Base-by-base conservation (phyloP, 2,329 filamentous ascomycete species). In the Periconia digitata region DNA sequence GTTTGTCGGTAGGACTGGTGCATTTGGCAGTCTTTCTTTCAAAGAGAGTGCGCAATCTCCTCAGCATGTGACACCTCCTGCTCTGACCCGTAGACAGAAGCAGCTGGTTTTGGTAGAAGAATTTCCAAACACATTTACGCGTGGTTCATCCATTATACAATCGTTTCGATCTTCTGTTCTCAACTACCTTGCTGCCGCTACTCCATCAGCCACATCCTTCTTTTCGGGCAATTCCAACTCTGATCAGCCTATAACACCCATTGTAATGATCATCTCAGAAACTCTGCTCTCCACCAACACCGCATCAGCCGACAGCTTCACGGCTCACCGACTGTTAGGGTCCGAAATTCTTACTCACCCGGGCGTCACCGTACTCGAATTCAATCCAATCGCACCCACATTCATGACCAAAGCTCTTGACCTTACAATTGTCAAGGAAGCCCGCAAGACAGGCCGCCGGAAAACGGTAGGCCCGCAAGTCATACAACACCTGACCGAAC, bases 221-320 rank as follows among this genome's bases (percentile, higher is more conserved):
- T 58, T 71, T 62, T 41, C 69, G 41, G 51, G 51, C 10, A 62
- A 63, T 43, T 40, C 50, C 40, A 50, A 63, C 34, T 24, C 57
- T 29, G 50, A 55, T n/a, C 55, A 59, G 39, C 35, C 55, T 27
- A 47, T 69, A 34, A 64, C 60, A 8, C 94, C 94, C 0, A 79
- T 97, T 29, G 82, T 99, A 24, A 85, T 99, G 75, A 82, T 99
- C 49, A 85, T 99, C 43, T 96, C 94, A 0, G 94, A 99, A 71
- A 95, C 90, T 0, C 76, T 95, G 13, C 75, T 96, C 15, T 92
- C 89, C 0, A 94, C 91, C 1, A 91, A 86, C 7, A 92, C 89
- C 3, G 87, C 91, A 1, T 85, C 88, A 8, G 85, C 90, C 12
- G 92, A 97, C 64, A 96, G 89, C 70, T 91, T 97, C 62, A 99